These are phyloP conservation scores for Trapa incisa DNA, from an alignment of 345 rosid species.

Conservation along the genomic window DNA sequence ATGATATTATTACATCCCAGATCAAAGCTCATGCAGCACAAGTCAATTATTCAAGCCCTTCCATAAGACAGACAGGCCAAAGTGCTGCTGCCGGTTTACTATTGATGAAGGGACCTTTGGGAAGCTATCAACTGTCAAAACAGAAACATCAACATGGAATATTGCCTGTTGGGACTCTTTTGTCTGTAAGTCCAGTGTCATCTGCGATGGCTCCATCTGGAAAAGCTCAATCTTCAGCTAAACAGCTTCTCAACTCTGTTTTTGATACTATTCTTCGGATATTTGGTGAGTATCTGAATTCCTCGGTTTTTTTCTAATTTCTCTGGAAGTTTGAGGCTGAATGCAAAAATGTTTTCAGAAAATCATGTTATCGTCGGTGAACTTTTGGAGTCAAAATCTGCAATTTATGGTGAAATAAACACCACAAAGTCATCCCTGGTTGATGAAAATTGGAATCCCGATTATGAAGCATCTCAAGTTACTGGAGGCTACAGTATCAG, in stretches of 20 bases:
- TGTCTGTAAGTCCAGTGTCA: constrained; percentile 94
- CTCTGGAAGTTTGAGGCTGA: constrained; percentile 10
- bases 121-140: constrained; percentile 50
- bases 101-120: constrained; percentile 53
- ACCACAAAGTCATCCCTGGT: constrained; percentile 51
- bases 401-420: constrained; percentile 45
- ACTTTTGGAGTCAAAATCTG: constrained; percentile 69
- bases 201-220: constrained; percentile 93
- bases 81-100: constrained; percentile 32
- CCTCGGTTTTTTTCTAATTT: constrained; percentile 9
- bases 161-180: constrained; percentile 46
- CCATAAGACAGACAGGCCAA: constrained; percentile 34
- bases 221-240: constrained; percentile 82
- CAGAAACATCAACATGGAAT: constrained; percentile 76
- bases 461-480: constrained; percentile 69
- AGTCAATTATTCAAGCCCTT: constrained; percentile 50
- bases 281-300: constrained; percentile 49
- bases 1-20: constrained; percentile 81
- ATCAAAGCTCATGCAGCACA: constrained; percentile 62
- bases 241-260: constrained; percentile 85
- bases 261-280: constrained; percentile 66
- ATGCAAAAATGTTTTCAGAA: constrained; percentile 30
- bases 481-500: constrained; percentile 95
- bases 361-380: constrained; percentile 91
- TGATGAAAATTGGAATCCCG: constrained; percentile 56